phyloP scores from a whole-genome alignment of 2,329 filamentous ascomycete genomes.

The Colletotrichum paranaense region DNA sequence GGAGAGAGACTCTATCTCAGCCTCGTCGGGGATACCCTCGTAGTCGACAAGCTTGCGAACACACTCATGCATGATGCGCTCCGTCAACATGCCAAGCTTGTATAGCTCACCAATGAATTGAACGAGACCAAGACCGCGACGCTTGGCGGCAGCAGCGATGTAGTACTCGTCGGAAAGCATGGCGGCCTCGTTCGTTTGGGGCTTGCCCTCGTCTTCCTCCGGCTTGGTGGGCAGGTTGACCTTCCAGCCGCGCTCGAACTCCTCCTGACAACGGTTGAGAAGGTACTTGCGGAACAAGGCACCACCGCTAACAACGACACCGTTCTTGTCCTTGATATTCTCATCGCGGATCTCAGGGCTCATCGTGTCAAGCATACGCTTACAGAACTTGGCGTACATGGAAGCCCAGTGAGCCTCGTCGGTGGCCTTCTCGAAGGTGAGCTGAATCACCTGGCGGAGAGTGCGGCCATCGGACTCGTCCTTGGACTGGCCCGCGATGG shows the following conservation, averaged over 20 bases:
- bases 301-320: slow-evolving; percentile 89
- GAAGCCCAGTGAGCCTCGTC: slow-evolving; percentile 98
- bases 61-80: slow-evolving; percentile 99
- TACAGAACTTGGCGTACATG: slow-evolving; percentile 99
- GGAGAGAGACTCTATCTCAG: slow-evolving; percentile 94
- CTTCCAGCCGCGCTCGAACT: slow-evolving; percentile 99
- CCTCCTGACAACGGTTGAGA: slow-evolving; percentile 97
- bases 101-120: slow-evolving; percentile 99
- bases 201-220: slow-evolving; percentile 63
- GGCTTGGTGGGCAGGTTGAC: slow-evolving; percentile 82
- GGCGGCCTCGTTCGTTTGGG: slow-evolving; percentile 74
- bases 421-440: slow-evolving; percentile 98
- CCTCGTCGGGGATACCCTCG: slow-evolving; percentile 91
- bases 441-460: slow-evolving; percentile 96
- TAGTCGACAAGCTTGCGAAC: slow-evolving; percentile 97
- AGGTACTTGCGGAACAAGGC: slow-evolving; percentile 98
- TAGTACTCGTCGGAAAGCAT: slow-evolving; percentile 99
- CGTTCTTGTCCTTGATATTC: slow-evolving; percentile 90
- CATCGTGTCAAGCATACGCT: slow-evolving; percentile 96
- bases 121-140: slow-evolving; percentile 95
- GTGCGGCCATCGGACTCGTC: slow-evolving; percentile 94
- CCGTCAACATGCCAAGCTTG: slow-evolving; percentile 98
- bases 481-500: slow-evolving; percentile 94
- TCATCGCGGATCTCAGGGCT: slow-evolving; percentile 95
- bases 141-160: slow-evolving; percentile 90